Percentiles rank a stretch among this genome's conserved stretches.
Conservation (phyloP, 1,284 basidiomycete genomes). For the Austroboletus rostrupii region DNA sequence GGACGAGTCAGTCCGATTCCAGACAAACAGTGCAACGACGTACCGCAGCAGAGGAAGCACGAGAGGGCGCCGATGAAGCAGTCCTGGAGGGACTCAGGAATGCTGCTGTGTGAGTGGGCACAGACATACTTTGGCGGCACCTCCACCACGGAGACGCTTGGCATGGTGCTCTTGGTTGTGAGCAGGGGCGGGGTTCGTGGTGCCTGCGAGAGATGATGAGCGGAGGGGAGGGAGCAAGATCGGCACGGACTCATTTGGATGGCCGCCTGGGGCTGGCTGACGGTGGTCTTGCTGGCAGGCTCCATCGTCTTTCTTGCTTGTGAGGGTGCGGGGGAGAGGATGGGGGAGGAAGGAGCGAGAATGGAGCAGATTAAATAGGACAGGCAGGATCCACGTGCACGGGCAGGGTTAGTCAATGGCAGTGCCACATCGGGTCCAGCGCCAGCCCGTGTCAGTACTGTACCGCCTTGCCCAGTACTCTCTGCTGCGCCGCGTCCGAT, state of each 20-base stretch:
- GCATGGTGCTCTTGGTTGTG: constrained; percentile 39
- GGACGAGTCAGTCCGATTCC: constrained; percentile 1
- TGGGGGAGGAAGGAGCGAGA: neutral
- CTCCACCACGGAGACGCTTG: constrained; percentile 47
- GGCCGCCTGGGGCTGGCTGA: constrained; percentile 43
- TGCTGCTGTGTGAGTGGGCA: neutral
- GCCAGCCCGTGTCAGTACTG: too few relatives aligned
- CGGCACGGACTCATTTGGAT: constrained; percentile 44
- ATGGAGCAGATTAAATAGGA: constrained; percentile 20
- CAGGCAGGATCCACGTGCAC: constrained; percentile 15
- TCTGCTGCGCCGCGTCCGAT: too few relatives aligned
- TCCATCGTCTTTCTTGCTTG: constrained; percentile 30
- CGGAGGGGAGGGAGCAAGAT: neutral
- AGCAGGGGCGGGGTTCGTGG: constrained; percentile 37
- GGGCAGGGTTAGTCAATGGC: constrained; percentile 1
- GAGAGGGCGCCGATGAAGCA: constrained; percentile 45
- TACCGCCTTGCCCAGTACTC: too few relatives aligned
- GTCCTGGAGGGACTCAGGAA: constrained; percentile 32
- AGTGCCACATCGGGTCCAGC: constrained; percentile 10
- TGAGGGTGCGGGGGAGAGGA: constrained; percentile 16
- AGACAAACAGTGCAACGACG: constrained; percentile 15
- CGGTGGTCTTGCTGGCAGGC: constrained; percentile 36
- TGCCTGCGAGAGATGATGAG: constrained; percentile 22
- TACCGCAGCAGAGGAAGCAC: constrained; percentile 54
- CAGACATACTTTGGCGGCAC: constrained; percentile 39